Conservation (phyloP, 257 asterid species). For the Parsonsia alboflavescens region DNA sequence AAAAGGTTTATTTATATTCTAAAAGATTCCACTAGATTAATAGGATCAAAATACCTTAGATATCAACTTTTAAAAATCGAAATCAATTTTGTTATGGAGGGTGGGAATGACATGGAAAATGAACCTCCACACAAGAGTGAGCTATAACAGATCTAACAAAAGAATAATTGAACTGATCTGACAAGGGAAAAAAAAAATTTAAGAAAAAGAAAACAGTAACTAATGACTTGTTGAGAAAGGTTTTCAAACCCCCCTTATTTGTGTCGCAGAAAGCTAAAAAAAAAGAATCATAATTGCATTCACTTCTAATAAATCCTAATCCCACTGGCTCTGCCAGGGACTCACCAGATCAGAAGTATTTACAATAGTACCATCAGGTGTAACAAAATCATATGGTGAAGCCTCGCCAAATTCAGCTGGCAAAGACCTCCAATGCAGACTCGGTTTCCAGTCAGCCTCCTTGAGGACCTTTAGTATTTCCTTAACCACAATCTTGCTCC, state of each 20-base stretch:
- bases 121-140: no score
- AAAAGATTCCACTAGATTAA: no score
- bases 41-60: no score
- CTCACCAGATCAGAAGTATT: constrained; percentile 33
- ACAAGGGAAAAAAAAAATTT: neutral
- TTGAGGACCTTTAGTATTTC: constrained; percentile 64
- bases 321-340: constrained; percentile 60
- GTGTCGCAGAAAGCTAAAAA: neutral
- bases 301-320: constrained; percentile 16
- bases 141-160: neutral
- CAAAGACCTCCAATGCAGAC: constrained; percentile 57
- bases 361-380: constrained; percentile 35
- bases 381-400: constrained; percentile 48
- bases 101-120: no score
- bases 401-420: constrained; percentile 54
- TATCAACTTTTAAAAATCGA: no score
- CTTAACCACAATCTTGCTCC: constrained; percentile 54
- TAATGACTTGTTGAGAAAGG: neutral
- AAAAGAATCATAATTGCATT: no score
- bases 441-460: constrained; percentile 76
- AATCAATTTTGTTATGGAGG: no score
- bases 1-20: no score
- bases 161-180: neutral
- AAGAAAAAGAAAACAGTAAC: neutral
- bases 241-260: neutral